Percentiles rank a stretch among this genome's conserved stretches.
These are phyloP conservation scores for Psilocybe subaeruginosa DNA, from an alignment of 768 basidiomycete genomes.

Conservation along the genomic window DNA sequence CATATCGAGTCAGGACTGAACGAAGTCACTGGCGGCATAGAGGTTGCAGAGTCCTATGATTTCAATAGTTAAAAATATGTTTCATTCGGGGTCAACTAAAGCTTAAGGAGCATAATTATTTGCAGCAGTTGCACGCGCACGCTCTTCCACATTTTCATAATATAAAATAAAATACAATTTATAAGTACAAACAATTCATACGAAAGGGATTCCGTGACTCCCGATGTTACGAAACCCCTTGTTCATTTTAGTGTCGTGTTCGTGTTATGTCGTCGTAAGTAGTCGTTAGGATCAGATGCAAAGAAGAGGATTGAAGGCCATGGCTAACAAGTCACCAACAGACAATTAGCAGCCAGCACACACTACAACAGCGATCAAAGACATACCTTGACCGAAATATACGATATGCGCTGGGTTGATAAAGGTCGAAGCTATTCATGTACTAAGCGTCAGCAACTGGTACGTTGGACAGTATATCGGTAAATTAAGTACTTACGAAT, in stretches of 20 bases:
- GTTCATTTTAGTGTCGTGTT: no score
- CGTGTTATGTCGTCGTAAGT: neutral
- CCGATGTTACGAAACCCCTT: no score
- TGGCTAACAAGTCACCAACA: slow-evolving; percentile 4
- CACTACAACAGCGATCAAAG: neutral
- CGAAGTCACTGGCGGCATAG: no score
- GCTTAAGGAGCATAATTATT: no score
- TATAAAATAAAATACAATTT: neutral
- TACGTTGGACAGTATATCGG: neutral
- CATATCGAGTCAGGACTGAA: no score
- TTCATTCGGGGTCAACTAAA: no score
- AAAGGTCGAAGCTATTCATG: slow-evolving; percentile 44
- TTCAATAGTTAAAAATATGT: no score
- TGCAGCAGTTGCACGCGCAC: no score
- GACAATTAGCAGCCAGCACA: neutral
- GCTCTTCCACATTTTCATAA: no score
- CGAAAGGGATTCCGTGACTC: neutral
- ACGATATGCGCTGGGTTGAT: slow-evolving; percentile 48
- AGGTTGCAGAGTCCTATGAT: no score
- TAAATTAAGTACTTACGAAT: slow-evolving; percentile 37
- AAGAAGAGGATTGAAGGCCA: slow-evolving; percentile 21
- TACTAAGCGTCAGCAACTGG: neutral
- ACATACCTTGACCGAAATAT: slow-evolving; percentile 49
- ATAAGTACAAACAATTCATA: neutral
- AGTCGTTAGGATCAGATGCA: slow-evolving; percentile 12